Base-by-base conservation (phyloP, 2,329 filamentous ascomycete species). In the Exserohilum rostratum region DNA sequence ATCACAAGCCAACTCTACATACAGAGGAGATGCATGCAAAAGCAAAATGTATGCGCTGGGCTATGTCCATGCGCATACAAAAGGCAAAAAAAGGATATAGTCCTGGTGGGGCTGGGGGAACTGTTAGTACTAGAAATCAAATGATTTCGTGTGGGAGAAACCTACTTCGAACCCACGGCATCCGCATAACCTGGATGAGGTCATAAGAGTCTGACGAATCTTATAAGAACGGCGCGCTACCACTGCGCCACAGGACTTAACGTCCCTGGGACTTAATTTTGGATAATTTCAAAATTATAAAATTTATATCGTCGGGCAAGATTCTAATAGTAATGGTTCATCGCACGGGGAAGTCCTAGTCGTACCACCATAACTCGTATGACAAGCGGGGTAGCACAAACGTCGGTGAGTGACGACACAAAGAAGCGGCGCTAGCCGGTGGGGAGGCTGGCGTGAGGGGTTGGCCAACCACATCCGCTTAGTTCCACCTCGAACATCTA, bases 161-260 rank as follows among this genome's bases (percentile, higher is more conserved):
- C 53, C 18, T 47, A 55, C 50, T 57, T 75, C 72, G 71, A 75
- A 74, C 75, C 75, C 74, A 71, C 75, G 76, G 73, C 76, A 77
- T 78, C 75, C 74, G 75, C 76, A 77, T 78, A 71, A 73, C 72
- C 67, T 58, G 61, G 70, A 67, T 65, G 59, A 65, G 52, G 63
- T 64, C 70, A 72, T 71, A 72, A 61, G 60, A 63, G 53, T 72
- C 69, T 68, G 67, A 71, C 67, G 66, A 71, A 58, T 57, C 61
- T 67, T 79, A 79, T 78, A 78, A 79, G 77, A 77, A 77, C 76
- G 75, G 74, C 77, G 76, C 77, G 77, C 77, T 79, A 79, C 77
- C 77, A 78, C 77, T 78, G 76, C 77, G 77, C 76, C 76, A 79
- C 69, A 71, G 70, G 69, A 73, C 67, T 73, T 56, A 18, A 49